These are phyloP conservation scores for Eucalyptus shirleyi DNA, from an alignment of 345 rosid genomes.

Conservation along the genomic window DNA sequence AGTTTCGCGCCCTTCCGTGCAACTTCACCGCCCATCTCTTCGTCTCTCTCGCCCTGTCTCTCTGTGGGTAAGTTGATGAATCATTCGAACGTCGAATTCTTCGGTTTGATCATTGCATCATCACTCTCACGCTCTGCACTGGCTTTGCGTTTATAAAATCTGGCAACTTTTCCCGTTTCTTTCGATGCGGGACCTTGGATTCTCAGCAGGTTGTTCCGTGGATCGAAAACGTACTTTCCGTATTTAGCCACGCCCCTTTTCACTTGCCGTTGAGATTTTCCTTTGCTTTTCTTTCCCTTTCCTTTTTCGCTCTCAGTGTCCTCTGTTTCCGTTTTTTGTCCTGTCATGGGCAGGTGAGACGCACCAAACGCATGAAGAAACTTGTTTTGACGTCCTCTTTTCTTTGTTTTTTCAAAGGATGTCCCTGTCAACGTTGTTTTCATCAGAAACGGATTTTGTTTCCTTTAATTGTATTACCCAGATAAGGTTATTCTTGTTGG, in stretches of 20 bases:
- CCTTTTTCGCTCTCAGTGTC: not conserved
- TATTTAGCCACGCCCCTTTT: not conserved
- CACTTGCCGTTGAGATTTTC: not conserved
- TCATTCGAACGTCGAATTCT: not conserved
- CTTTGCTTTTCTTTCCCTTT: not conserved
- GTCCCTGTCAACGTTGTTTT: not conserved
- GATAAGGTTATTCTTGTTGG: not conserved
- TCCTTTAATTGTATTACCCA: not conserved
- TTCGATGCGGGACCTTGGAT: not conserved
- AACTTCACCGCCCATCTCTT: not conserved
- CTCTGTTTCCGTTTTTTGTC: not conserved
- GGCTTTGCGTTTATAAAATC: not conserved
- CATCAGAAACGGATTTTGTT: not conserved
- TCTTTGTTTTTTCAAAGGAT: not conserved
- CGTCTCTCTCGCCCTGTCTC: too few species aligned
- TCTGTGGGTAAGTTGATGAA: not conserved
- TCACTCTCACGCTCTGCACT: not conserved
- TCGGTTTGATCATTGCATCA: not conserved
- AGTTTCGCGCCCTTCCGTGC: not conserved
- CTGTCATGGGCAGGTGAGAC: not conserved
- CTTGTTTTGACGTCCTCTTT: not conserved
- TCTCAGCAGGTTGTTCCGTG: not conserved
- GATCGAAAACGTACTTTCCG: not conserved
- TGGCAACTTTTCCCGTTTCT: not conserved
- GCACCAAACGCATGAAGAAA: not conserved